Conservation (phyloP, 768 basidiomycete genomes). For the Hypsizygus marmoreus region DNA sequence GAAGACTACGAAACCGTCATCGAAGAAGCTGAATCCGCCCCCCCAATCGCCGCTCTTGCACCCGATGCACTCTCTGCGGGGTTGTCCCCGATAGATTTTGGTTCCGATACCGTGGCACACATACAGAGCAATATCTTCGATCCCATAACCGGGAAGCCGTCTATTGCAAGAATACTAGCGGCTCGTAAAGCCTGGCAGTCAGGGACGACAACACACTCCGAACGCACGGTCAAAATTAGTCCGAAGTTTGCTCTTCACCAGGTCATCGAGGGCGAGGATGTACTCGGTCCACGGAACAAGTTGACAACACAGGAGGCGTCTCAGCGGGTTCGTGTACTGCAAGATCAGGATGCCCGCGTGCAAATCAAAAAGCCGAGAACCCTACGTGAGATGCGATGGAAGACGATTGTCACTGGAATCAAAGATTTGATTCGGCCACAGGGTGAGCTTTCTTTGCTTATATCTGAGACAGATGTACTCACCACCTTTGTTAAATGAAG, state of each 20-base stretch:
- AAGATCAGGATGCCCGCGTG: conserved; percentile 1
- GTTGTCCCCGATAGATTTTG: too few relatives aligned
- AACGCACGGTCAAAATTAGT: neutral
- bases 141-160: neutral
- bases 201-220: neutral
- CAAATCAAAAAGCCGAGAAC: neutral
- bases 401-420: neutral
- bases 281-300: neutral
- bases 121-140: neutral
- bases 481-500: neutral
- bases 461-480: too few relatives aligned
- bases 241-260: conserved; percentile 1
- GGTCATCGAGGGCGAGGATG: neutral
- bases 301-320: conserved; percentile 11
- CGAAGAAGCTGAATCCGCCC: neutral
- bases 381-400: conserved; percentile 11
- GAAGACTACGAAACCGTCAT: conserved; percentile 8
- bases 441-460: neutral
- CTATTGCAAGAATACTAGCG: neutral
- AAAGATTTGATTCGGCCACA: neutral
- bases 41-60: neutral
- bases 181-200: neutral
- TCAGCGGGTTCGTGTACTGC: conserved; percentile 7
- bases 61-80: neutral
- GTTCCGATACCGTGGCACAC: neutral